Conservation (phyloP, 2,329 filamentous ascomycete species). For the Fulvia fulva region DNA sequence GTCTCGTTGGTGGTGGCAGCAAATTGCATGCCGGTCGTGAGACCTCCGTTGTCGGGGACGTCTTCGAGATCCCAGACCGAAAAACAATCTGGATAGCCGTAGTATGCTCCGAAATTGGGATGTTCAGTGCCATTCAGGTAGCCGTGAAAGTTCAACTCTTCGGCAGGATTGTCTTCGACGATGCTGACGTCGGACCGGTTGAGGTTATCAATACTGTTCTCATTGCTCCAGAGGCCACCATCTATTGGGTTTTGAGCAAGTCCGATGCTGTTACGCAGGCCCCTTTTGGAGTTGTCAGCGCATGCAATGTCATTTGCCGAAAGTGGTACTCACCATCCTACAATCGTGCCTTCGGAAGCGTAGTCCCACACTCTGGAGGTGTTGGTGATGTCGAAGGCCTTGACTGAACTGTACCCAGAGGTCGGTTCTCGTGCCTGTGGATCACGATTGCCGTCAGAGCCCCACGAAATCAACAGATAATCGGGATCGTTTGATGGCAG, state of each 20-base stretch:
- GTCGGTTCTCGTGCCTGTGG: conserved; percentile 45
- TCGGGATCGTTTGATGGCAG: conserved; percentile 54
- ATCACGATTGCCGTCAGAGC: conserved; percentile 62
- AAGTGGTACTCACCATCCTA: conserved; percentile 41
- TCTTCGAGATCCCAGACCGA: conserved; percentile 58
- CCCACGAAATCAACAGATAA: conserved; percentile 61
- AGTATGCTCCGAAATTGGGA: conserved; percentile 51
- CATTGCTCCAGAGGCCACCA: conserved; percentile 55
- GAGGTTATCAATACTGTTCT: conserved; percentile 69
- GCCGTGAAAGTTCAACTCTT: conserved; percentile 71
- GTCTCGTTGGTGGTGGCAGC: conserved; percentile 47
- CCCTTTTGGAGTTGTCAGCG: conserved; percentile 40
- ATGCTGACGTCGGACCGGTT: conserved; percentile 25
- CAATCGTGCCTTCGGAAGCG: conserved; percentile 48
- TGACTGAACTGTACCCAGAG: conserved; percentile 64
- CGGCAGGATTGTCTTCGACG: conserved; percentile 63
- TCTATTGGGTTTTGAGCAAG: conserved; percentile 57
- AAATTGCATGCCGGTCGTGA: conserved; percentile 47
- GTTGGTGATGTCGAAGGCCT: conserved; percentile 54
- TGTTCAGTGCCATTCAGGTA: conserved; percentile 50
- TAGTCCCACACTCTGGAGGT: conserved; percentile 42
- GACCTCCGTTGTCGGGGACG: conserved; percentile 45
- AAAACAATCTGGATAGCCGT: conserved; percentile 69
- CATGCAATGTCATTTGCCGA: no score
- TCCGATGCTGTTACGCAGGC: conserved; percentile 68